Evolutionary conservation across 2,329 filamentous ascomycete species (phyloP).

Genomic region (Rutstroemia sp.): DNA sequence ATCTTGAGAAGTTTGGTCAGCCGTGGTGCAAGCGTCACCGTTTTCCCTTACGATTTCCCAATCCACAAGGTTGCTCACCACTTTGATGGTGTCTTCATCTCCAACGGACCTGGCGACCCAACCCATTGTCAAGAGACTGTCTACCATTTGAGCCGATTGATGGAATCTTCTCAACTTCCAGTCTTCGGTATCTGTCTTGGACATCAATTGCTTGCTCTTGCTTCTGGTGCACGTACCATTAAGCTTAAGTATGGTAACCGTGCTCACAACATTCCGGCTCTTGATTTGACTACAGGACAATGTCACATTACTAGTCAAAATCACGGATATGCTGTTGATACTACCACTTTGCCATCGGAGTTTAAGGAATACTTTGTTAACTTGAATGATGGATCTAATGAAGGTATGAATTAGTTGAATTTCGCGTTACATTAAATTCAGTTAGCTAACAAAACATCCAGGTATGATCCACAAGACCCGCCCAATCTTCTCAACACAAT

Average conservation of each 20-base stretch:
- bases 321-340: conserved; percentile 93
- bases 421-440: background rate
- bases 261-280: conserved; percentile 93
- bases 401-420: conserved; percentile 45
- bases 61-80: conserved; percentile 98
- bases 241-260: conserved; percentile 99
- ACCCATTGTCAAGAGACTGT: conserved; percentile 94
- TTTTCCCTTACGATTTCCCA: conserved; percentile 93
- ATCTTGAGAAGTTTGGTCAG: conserved; percentile 90
- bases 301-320: conserved; percentile 99
- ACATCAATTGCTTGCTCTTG: conserved; percentile 89
- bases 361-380: conserved; percentile 99
- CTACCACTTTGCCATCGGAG: conserved; percentile 69
- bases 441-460: conserved; percentile 21
- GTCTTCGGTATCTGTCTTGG: conserved; percentile 98
- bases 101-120: conserved; percentile 95
- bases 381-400: conserved; percentile 94
- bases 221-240: conserved; percentile 80
- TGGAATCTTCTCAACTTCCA: conserved; percentile 83
- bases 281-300: conserved; percentile 90
- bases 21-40: conserved; percentile 86
- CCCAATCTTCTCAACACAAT: conserved; percentile 97
- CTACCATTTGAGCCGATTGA: conserved; percentile 83
- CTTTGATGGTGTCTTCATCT: conserved; percentile 98
- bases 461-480: conserved; percentile 91